Evolutionary conservation across 2,329 filamentous ascomycete genomes (phyloP).

Genomic region (Beauveria brongniartii): DNA sequence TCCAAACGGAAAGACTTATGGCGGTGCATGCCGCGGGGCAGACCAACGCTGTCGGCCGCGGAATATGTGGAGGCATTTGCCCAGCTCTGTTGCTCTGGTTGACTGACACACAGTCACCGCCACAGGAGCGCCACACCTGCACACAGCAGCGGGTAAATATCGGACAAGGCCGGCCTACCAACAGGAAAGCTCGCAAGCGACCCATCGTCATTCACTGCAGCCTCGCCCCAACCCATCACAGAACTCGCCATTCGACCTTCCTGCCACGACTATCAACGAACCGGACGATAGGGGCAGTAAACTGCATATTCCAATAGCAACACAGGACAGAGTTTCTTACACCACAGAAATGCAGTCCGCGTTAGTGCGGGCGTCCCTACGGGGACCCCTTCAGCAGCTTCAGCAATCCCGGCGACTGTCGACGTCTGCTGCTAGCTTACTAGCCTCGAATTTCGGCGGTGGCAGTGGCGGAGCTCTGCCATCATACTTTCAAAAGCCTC

Average conservation of each 20-base stretch:
- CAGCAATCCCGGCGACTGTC: constrained; percentile 22
- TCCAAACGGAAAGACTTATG: background rate
- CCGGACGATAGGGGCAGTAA: background rate
- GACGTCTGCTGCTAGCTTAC: constrained; percentile 24
- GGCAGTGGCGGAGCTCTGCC: constrained; percentile 33
- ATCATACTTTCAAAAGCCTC: constrained; percentile 70
- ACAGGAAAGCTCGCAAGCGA: background rate
- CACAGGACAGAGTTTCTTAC: background rate
- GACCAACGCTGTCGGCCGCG: background rate
- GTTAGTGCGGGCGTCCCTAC: constrained; percentile 23
- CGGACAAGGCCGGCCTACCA: background rate
- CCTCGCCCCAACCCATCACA: background rate
- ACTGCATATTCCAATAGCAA: background rate
- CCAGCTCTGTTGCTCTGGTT: background rate
- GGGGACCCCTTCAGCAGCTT: constrained; percentile 15
- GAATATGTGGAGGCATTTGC: constrained; percentile 1
- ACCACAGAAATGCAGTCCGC: constrained; percentile 21
- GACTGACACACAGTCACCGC: too few species aligned
- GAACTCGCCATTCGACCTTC: background rate
- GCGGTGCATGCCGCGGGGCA: constrained; percentile 9
- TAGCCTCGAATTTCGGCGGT: constrained; percentile 25
- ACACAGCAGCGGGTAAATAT: background rate
- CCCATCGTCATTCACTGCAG: background rate
- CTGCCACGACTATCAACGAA: background rate
- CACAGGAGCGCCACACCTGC: too few species aligned